Evolutionary conservation across 345 rosid species (phyloP).

Genomic region (Trapa incisa): DNA sequence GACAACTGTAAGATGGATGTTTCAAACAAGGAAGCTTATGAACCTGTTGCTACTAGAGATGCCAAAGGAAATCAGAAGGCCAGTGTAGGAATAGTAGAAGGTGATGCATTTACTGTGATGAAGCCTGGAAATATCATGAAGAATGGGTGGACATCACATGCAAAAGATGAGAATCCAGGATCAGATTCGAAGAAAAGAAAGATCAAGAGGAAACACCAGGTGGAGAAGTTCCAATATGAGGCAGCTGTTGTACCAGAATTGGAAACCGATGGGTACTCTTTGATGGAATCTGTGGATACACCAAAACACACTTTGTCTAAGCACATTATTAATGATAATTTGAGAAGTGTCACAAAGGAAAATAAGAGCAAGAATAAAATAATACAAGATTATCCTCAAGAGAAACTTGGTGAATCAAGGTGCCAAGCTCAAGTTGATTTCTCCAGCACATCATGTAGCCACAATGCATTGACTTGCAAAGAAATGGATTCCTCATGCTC

Average conservation of each 20-base stretch:
- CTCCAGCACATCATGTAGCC: slow-evolving; percentile 12
- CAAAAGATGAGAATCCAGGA: slow-evolving; percentile 16
- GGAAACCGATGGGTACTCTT: not conserved
- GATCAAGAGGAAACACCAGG: not conserved
- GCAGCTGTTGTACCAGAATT: not conserved
- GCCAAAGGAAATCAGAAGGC: slow-evolving; percentile 19
- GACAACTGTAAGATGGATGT: slow-evolving; percentile 19
- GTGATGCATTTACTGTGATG: slow-evolving; percentile 17
- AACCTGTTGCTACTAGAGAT: slow-evolving; percentile 13
- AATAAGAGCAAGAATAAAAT: slow-evolving; percentile 35
- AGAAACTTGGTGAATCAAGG: slow-evolving; percentile 12
- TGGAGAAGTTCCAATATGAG: not conserved
- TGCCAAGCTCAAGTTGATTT: slow-evolving; percentile 14
- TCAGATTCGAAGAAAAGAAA: not conserved
- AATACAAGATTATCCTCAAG: slow-evolving; percentile 20
- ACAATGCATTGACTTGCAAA: slow-evolving; percentile 18
- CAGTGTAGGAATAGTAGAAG: slow-evolving; percentile 25
- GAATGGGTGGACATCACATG: slow-evolving; percentile 23
- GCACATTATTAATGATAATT: not conserved
- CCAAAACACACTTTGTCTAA: not conserved
- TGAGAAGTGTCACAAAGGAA: slow-evolving; percentile 16
- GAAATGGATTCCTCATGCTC: slow-evolving; percentile 25
- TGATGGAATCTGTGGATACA: not conserved
- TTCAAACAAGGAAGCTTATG: slow-evolving; percentile 22
- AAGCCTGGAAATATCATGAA: slow-evolving; percentile 21